Evolutionary conservation across 495 filamentous ascomycete genomes (phyloP), one percentile per base, ranked within the genome.

Genomic region (Hypoxylon fragiforme): DNA sequence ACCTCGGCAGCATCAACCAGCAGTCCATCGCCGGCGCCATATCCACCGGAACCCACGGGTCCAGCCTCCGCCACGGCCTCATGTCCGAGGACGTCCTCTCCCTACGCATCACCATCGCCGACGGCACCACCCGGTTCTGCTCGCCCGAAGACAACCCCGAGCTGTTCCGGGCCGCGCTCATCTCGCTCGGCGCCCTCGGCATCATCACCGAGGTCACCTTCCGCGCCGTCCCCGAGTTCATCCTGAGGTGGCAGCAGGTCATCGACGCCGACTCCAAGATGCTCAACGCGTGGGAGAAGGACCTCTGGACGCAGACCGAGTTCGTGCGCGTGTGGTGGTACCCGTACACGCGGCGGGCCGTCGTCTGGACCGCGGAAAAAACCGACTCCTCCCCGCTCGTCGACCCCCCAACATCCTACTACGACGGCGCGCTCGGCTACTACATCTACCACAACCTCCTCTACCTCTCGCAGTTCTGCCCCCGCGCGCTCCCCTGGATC

Each of bases 241-340:
- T 89, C 8, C 80, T 98, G 41, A 80, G 85, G 41, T 98, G 94
- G 94, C 73, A 77, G 49, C 95, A 97, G 75, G 80, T 85, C 14
- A 79, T 96, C 48, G 80, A 89, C 40, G 64, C 81, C 3, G 81
- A 95, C 28, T 57, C 75, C 3, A 69, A 79, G 14, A 81, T 98
- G 35, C 69, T 97, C 26, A 68, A 74, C 3, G 72, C 80, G 7
- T 98, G 94, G 92, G 77, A 87, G 2, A 76, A 69, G 12, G 80
- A 76, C 9, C 76, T 97, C 19, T 98, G 95, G 95, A 89, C 81
- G 4, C 80, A 82, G 32, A 79, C 85, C 60, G 90, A 97, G 68
- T 98, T 91, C 64, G 89, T 92, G 32, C 82, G 94, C 18, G 87
- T 96, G 34, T 98, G 94, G 94, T 98, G 94, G 94, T 82, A 95